Evolutionary conservation across 768 basidiomycete species (phyloP), one percentile per base, ranked within the genome.

Genomic region (Tricholoma matsutake): DNA sequence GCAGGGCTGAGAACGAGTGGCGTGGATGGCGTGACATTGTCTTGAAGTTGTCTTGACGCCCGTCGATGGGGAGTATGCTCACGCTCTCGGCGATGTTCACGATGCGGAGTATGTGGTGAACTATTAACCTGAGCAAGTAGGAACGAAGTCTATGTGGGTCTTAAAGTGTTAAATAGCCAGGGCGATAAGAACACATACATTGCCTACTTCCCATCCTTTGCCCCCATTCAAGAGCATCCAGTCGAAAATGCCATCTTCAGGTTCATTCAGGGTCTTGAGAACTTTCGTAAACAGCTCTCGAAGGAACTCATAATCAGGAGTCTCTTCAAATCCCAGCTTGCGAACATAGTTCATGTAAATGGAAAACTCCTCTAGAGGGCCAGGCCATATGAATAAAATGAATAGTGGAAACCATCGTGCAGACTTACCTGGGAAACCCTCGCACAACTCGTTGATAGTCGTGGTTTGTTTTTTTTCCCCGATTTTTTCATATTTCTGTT

Each of bases 301-400:
- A 58, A 99, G 83, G 74, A 99, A 99, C 69, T 99, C 96, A 65
- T 99, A 99, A 75, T 99, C 96, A 2, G 96, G 96, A 25, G 86
- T 86, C 75, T 99, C 96, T 72, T 98, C 97, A 69, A 98, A 99
- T 28, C 96, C 96, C 61, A 99, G 83, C 75, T 97, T 98, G 54
- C 96, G 92, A 49, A 99, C 96, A 67, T 99, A 99, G 78, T 97
- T 98, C 88, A 99, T 94, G 77, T 98, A 99, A 66, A 98, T 98
- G 18, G 88, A 87, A 70, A 99, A 98, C 69, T 98, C 96, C 83
- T 98, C 96, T 96, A 75, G 4, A 43, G 37, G 45, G 31, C 16
- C 10, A 54, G 20, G 39, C 47, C 54, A 53, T 29, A 59, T 61
- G 53, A 62, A 35, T n/a, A 57, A 25, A 45, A 31, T 35, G 39